Evolutionary conservation across 2,329 filamentous ascomycete species (phyloP), one percentile per base, ranked within the genome.

Genomic region (Aureobasidium sp.): DNA sequence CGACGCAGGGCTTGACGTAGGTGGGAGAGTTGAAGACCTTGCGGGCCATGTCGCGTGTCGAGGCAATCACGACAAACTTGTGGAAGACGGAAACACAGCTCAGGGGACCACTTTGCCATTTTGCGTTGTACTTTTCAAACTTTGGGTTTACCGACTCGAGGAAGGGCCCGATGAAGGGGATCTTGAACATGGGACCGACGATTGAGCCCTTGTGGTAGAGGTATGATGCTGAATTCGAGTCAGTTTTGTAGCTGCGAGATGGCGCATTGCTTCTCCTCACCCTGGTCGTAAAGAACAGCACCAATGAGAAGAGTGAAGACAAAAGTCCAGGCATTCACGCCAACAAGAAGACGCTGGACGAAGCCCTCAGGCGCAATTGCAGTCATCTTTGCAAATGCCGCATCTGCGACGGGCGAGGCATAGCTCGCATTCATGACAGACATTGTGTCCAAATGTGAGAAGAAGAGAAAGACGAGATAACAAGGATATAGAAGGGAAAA

Each of bases 11-110:
- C 75, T 96, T 96, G 68, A 95, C 90, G 66, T 84, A 97, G 48
- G 74, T 69, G 22, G 93, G 93, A 17, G 90, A 94, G 73, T 96
- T 97, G 80, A 97, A 90, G 63, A 97, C 85, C 71, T 97, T 97
- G 63, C 91, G 86, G 55, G 91, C 86, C 80, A 97, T 88, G 67
- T 97, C 93, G 65, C 93, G 89, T 49, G 86, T 90, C 16, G 90
- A 94, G 29, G 90, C 91, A 68, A 98, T 95, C 54, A 98, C 90
- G 59, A 97, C 93, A 69, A 98, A 98, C 89, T 97, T 98, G 82
- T 98, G 93, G 76, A 98, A 98, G 64, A 98, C 90, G 2, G 90
- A 96, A 57, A 98, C 93, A 67, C 93, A 98, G 77, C 90, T 96
- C 62, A 98, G 77, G 42, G 88, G 85, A 41, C 88, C 93, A 66